These are phyloP conservation scores for Fomitopsis schrenkii DNA, from an alignment of 1,284 basidiomycete species.

Conservation along the genomic window DNA sequence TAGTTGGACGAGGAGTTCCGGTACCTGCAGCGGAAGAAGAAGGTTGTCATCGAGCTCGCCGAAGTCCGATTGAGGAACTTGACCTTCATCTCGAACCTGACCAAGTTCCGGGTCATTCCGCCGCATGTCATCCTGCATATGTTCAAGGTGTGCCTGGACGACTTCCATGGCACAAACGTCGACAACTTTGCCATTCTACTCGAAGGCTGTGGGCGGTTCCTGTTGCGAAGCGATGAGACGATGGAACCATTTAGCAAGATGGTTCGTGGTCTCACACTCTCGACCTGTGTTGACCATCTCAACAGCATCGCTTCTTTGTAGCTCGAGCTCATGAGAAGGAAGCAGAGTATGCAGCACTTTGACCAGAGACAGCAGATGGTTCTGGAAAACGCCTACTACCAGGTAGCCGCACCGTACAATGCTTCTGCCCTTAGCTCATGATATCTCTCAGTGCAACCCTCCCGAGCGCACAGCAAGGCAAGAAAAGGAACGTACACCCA, in stretches of 20 bases:
- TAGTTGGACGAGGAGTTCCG: constrained; percentile 96
- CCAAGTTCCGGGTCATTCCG: constrained; percentile 94
- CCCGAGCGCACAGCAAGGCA: constrained; percentile 87
- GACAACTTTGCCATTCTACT: constrained; percentile 91
- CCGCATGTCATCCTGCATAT: constrained; percentile 91
- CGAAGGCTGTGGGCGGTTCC: constrained; percentile 92
- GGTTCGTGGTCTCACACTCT: constrained; percentile 36
- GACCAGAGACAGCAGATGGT: constrained; percentile 87
- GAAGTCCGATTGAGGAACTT: constrained; percentile 90
- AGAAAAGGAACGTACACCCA: constrained; percentile 81
- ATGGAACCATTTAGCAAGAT: constrained; percentile 79
- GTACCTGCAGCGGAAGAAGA: constrained; percentile 94
- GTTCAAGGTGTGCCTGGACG: constrained; percentile 95
- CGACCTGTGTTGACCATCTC: not conserved
- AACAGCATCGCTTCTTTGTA: constrained; percentile 28
- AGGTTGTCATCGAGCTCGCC: constrained; percentile 83
- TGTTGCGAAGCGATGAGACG: constrained; percentile 87
- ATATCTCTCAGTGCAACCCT: constrained; percentile 80
- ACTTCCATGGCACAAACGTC: constrained; percentile 89
- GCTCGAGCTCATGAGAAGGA: constrained; percentile 93
- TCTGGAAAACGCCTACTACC: constrained; percentile 98
- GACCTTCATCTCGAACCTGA: constrained; percentile 86
- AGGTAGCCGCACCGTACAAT: constrained; percentile 43
- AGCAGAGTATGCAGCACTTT: constrained; percentile 89
- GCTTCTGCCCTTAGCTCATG: constrained; percentile 9